Base-by-base conservation (phyloP, 495 filamentous ascomycete species). In the Jackrogersella multiformis region DNA sequence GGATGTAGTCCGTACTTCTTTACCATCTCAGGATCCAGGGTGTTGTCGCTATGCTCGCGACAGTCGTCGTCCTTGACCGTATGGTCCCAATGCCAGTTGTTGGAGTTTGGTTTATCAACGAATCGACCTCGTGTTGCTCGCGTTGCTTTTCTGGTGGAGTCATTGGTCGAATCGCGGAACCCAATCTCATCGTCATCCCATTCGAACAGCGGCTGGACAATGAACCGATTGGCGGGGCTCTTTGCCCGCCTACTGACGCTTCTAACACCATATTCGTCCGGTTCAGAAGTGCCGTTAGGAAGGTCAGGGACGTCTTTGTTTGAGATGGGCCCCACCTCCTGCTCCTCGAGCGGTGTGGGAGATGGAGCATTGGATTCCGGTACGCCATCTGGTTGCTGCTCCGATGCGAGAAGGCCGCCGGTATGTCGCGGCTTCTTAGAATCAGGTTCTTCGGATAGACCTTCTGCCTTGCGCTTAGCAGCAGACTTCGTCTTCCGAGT, bases 101-200 rank as follows among this genome's bases (percentile, higher is more conserved):
- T 78, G 4, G 78, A 77, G 36, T 77, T 77, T 2, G 80, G 80
- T 42, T 73, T 74, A 46, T 76, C 70, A 51, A 80, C 39, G 28
- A 76, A 81, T 56, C 68, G 76, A 53, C 80, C 80, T 38, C 80
- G 73, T 21, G 71, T 71, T 2, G 73, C 72, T 58, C 73, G 75
- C 42, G 73, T 81, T 38, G 77, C 76, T 30, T 75, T 74, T 65
- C 78, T 79, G 28, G 73, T 70, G 45, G 74, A 73, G 54, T 75
- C 76, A 59, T 83, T 83, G 56, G 79, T 74, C 10, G 81, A 82
- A 42, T 82, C 81, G 4, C 81, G 81, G 58, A 83, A 81, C n/a
- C 81, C 81, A 36, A 84, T 83, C 56, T 84, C 79, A 4, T 76
- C 41, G 12, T 78, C 72, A 20, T 76, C 74, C 26, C 70, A 83